Evolutionary conservation across 2,329 filamentous ascomycete species (phyloP), one percentile per base, ranked within the genome.

Genomic region (Ophiobolus disseminans): DNA sequence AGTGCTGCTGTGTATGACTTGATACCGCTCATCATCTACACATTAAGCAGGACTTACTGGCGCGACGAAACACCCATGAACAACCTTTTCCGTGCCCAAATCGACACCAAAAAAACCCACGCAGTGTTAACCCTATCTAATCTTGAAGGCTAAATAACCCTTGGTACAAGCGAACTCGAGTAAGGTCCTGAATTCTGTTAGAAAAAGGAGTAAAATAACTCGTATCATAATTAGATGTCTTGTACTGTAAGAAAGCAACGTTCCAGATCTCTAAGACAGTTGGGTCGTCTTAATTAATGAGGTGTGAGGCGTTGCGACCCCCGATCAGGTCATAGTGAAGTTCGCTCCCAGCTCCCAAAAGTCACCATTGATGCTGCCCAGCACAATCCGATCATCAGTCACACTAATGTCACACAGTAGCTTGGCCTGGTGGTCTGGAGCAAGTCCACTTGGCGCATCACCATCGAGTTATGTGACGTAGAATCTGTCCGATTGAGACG

Each of bases 261-360:
- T 99, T 99, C 94, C 94, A 99, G 63, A 99, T 89, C 78, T 99
- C 94, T 47, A 99, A 86, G 47, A 99, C 94, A 74, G 97, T 88
- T 1, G 94, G 93, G 70, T 99, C 94, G 71, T 99, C 94, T 79
- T 88, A 80, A 76, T 99, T 99, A 74, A 99, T 94, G 13, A 97
- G 85, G 66, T 86, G 80, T 10, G 94, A 83, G 59, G 93, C 94
- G 75, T 97, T 97, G 40, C 94, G 86, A 41, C 92, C 91, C 60
- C 97, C 85, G 22, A 68, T 58, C 73, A 95, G 88, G 78, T 99
- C 94, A 76, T 97, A 97, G 75, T 99, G 94, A 34, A 99, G 82
- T 74, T 99, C 94, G 97, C 94, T 59, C 94, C 94, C 94, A 99
- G 99, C 77, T 97, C 94, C 94, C 94, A 99, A 78, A 99, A 99